These are phyloP conservation scores for Coelastrella sp. DNA, from an alignment of 139 green algal species.

Conservation along the genomic window DNA sequence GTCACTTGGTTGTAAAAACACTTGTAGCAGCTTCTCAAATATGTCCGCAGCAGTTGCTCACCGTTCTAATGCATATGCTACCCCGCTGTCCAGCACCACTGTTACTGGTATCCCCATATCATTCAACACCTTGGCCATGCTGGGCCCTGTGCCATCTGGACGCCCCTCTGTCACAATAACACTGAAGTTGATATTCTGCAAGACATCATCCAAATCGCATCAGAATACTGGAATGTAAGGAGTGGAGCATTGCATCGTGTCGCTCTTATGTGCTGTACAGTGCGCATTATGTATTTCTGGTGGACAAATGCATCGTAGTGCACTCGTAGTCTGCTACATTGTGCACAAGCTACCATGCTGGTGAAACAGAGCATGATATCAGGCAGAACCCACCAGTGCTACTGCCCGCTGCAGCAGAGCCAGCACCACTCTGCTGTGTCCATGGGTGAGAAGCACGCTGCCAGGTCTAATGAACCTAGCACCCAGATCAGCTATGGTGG, in stretches of 20 bases:
- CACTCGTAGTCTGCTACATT: background rate
- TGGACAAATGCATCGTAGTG: no score
- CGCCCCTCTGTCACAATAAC: constrained; percentile 94
- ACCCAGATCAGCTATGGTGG: constrained; percentile 90
- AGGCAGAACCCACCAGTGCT: constrained; percentile 49
- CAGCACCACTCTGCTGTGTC: constrained; percentile 91
- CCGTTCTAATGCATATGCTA: constrained; percentile 69
- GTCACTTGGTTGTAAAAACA: no score
- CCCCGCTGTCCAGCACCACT: constrained; percentile 86
- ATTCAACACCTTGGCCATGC: constrained; percentile 79
- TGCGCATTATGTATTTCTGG: no score
- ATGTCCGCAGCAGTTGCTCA: background rate
- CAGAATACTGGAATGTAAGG: background rate
- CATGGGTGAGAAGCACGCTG: constrained; percentile 86
- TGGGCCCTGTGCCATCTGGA: constrained; percentile 84
- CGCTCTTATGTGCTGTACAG: no score
- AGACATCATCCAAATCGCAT: constrained; percentile 36
- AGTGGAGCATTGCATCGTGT: background rate
- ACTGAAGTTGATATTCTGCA: constrained; percentile 88
- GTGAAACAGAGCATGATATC: background rate
- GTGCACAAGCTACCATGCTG: background rate
- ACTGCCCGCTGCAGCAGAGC: constrained; percentile 81
- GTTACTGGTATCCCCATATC: constrained; percentile 83
- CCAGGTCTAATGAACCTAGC: constrained; percentile 87
- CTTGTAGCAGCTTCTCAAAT: no score